Evolutionary conservation across 192 early-diverging fungal species (phyloP), one percentile per base, ranked within the genome.

Genomic region (Entomortierella lignicola): DNA sequence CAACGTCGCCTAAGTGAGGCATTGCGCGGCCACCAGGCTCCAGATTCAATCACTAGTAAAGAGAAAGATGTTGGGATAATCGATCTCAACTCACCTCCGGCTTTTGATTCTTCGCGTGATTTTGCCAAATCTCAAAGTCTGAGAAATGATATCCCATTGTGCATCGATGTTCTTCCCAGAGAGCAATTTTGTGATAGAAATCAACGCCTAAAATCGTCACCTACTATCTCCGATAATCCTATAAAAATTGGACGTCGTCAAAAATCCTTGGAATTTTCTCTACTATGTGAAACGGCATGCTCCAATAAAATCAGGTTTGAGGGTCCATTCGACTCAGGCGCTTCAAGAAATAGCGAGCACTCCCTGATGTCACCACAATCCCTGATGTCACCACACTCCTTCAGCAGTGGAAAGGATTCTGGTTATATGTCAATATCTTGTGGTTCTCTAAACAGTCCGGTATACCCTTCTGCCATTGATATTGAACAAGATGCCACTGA

Each of bases 401-500:
- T 48, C 32, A 64, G 21, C 4, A 60, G 43, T 17, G 70, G 61
- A 20, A 63, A 57, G 55, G 70, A 72, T 29, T 65, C 71, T 26
- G 71, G 71, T 1, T 72, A 72, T 37, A 43, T 72, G 39, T 54
- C 62, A 0, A 30, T 72, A 2, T 65, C 71, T 0, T 54, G 31
- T 47, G 60, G 42, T 15, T 37, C 34, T 37, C 21, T 39, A 15
- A 51, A 27, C 21, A 31, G 13, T 44, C 10, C 52, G 5, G 1
- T 26, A 43, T n/a, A 25, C n/a, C 34, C n/a, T 12, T 47, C 15
- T 20, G 52, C 4, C n/a, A 27, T 23, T 23, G 27, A 54, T 4
- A 30, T 54, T 54, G 52, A 54, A 15, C 15, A 12, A 47, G 4
- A 15, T 15, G 17, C 34, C 4, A 37, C 4, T 10, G 34, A 37